Conservation (phyloP, 2,329 filamentous ascomycete species). For the Fusarium euwallaceae region DNA sequence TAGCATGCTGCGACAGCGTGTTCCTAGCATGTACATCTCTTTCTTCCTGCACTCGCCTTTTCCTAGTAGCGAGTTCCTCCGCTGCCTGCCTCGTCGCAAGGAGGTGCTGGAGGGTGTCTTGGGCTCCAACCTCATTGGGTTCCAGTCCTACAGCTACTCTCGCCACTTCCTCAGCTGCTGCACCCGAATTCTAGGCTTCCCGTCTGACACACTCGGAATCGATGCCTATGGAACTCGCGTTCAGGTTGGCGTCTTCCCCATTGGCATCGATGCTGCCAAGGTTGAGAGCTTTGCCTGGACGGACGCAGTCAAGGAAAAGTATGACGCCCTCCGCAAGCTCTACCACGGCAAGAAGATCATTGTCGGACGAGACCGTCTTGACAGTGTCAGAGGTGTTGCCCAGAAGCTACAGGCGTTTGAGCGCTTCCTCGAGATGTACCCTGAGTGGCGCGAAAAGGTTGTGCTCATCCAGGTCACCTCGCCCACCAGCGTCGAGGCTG, state of each 20-base stretch:
- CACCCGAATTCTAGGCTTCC: constrained; percentile 90
- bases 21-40: constrained; percentile 91
- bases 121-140: constrained; percentile 92
- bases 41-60: constrained; percentile 97
- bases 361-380: constrained; percentile 92
- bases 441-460: constrained; percentile 91
- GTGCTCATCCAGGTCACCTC: constrained; percentile 96
- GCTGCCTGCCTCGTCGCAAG: constrained; percentile 88
- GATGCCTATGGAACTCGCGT: constrained; percentile 91
- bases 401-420: constrained; percentile 97
- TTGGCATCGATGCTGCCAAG: constrained; percentile 89
- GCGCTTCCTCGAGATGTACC: constrained; percentile 88
- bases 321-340: constrained; percentile 78
- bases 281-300: constrained; percentile 83
- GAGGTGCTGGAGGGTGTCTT: constrained; percentile 91
- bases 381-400: constrained; percentile 92
- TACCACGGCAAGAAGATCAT: constrained; percentile 96
- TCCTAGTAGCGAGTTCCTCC: constrained; percentile 94
- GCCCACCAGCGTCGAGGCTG: constrained; percentile 83
- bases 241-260: constrained; percentile 92
- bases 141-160: constrained; percentile 96
- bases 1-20: constrained; percentile 85
- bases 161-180: constrained; percentile 96
- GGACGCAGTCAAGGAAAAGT: constrained; percentile 77
- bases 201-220: constrained; percentile 85